These are phyloP conservation scores for Aspergillus heteromorphus DNA, from an alignment of 495 filamentous ascomycete species.

Conservation along the genomic window DNA sequence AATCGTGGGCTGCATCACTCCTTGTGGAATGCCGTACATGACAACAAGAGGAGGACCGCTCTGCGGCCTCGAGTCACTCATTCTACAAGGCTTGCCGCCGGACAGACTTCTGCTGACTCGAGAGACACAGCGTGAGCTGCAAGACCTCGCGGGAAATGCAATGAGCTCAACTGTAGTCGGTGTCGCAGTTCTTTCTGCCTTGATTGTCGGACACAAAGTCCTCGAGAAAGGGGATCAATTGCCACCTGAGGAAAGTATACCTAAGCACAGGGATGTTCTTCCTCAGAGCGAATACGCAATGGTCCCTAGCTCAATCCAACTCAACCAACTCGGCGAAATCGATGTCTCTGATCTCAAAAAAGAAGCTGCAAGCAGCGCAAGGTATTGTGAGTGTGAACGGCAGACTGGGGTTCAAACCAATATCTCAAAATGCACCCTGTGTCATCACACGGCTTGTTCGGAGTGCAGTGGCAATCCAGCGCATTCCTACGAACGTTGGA, in stretches of 20 bases:
- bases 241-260: background rate
- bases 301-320: slow-evolving; percentile 6
- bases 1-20: slow-evolving; percentile 66
- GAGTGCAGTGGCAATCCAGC: slow-evolving; percentile 52
- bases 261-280: slow-evolving; percentile 7
- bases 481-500: slow-evolving; percentile 41
- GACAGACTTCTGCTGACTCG: slow-evolving; percentile 55
- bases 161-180: slow-evolving; percentile 77
- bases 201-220: slow-evolving; percentile 41
- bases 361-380: slow-evolving; percentile 30
- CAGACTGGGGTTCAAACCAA: slow-evolving; percentile 28
- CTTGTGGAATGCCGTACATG: slow-evolving; percentile 56
- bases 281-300: slow-evolving; percentile 4
- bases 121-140: slow-evolving; percentile 59
- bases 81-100: slow-evolving; percentile 67
- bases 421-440: slow-evolving; percentile 48
- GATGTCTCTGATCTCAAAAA: slow-evolving; percentile 10
- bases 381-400: slow-evolving; percentile 56
- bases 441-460: slow-evolving; percentile 51
- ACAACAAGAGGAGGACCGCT: slow-evolving; percentile 59
- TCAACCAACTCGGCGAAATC: background rate
- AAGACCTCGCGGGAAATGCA: slow-evolving; percentile 76
- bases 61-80: slow-evolving; percentile 59
- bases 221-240: slow-evolving; percentile 19
- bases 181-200: slow-evolving; percentile 49